Evolutionary conservation across 495 filamentous ascomycete species (phyloP), one percentile per base, ranked within the genome.

Genomic region (Neurospora sp.): DNA sequence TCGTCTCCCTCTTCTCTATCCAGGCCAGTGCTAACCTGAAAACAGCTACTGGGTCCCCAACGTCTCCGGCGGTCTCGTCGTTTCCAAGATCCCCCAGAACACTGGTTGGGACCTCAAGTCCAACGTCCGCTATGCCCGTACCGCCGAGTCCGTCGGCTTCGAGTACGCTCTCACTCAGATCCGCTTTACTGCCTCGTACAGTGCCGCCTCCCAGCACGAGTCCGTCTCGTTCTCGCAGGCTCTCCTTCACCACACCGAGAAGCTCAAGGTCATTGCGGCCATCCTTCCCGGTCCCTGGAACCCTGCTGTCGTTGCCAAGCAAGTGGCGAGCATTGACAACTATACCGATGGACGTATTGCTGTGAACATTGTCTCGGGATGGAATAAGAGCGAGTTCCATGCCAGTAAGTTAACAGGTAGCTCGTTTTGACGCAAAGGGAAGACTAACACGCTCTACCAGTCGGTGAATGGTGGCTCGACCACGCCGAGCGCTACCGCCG

Each of bases 381-480:
- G 84, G 84, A 86, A 86, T 77, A 87, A 86, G 77, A 78, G 79
- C 72, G 85, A 86, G 75, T 86, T 87, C 72, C 54, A 62, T 62
- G 14, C 54, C 3, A 62, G 54, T 35, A 35, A 62, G 49, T 60
- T 0, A 49, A 38, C 5, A 14, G 11, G 5, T 18, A n/a, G 7
- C 31, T 31, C 31, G 31, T 31, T 31, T 31, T 31, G 31, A 31
- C 31, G 1, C 31, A 27, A 60, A 23, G 11, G n/a, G n/a, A 20
- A 27, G 23, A 27, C 20, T 35, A 62, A 62, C 54, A 62, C 23
- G 14, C 12, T 31, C 84, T 82, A 7, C 79, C 80, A 70, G 84
- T 87, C 71, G 84, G 85, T 18, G 82, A 87, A 77, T 87, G 85
- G 85, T 86, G 85, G 84, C 80, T 87, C 16, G 85, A 86, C 60